Base-by-base conservation (phyloP, 345 rosid genomes). In the Populus simonii region DNA sequence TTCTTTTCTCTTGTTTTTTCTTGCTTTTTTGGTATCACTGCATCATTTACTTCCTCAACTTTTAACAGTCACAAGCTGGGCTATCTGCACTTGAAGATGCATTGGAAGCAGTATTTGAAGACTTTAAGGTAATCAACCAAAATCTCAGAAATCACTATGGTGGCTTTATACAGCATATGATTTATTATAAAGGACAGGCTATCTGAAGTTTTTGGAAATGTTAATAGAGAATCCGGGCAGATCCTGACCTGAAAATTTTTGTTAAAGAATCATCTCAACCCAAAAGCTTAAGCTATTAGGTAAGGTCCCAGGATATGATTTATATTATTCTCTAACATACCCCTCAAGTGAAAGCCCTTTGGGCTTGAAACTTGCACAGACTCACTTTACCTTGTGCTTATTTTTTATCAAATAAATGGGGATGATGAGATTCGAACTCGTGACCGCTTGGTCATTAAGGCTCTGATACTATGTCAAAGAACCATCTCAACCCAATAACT, bases 11-110 rank as follows among this genome's bases (percentile, higher is more conserved):
- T 47, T 16, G 7, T 9, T 68, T 10, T 8, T 7, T 68, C 22
- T 20, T 20, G 8, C 71, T 5, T 36, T 3, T 18, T 20, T 68
- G 5, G 71, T n/a, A 68, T 9, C 3, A 23, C 63, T 72, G 41
- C 7, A 73, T 23, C 11, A 38, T 18, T 22, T 55, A 51, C 38
- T 66, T n/a, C 31, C n/a, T 35, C 66, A 38, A 76, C 38, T 27
- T 0, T 36, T 45, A 73, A 81, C 86, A 95, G 99, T 74, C 88
- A 67, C 89, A 93, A 82, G 99, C 97, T 73, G 98, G 98, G 38
- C 86, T 96, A 38, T 91, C 97, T 22, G 94, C 98, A n/a, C 87
- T 93, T 13, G 92, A 93, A 85, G 97, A 96, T 82, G 94, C 98
- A n/a, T 22, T 96, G 84, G 53, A 83, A 84, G 84, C 88, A 5